Evolutionary conservation across 1,284 basidiomycete genomes (phyloP), one percentile per base, ranked within the genome.

Genomic region (Volvariella surrecta): DNA sequence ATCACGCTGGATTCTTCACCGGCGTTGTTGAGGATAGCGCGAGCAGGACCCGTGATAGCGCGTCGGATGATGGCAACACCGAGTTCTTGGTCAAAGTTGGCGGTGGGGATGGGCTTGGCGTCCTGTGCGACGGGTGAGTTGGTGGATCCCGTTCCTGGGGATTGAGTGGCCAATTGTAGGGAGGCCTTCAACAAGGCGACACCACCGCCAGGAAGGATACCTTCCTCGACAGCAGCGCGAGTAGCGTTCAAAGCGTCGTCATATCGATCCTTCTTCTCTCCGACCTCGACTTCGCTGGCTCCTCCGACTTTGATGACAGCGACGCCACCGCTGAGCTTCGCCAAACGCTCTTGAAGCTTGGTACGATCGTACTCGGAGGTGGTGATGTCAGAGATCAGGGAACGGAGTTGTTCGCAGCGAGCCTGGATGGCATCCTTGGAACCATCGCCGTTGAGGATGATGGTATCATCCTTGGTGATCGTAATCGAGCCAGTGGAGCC

Each of bases 201-300:
- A 66, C 93, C 93, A 63, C 94, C 93, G 49, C 95, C 95, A 46
- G 93, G 92, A 34, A 98, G 85, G 56, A 98, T 96, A 60, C 95
- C 95, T 65, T 97, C 92, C 70, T 97, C 95, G 41, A 99, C 95
- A 40, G 95, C 95, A 34, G 95, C 95, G 45, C 95, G 88, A 3
- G 95, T 98, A 15, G 93, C 93, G 64, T 96, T 96, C 47, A 98
- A 76, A 4, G 95, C 95, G 61, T 99, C 95, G 58, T 99, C 95
- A 63, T 96, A 98, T 42, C 94, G 78, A 66, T 98, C 95, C 82
- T 98, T 98, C 89, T 98, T 98, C 78, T 99, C 95, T 13, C 94
- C 79, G 51, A 98, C 95, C 70, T 98, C 95, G 46, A 98, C 94
- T 67, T 98, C 95, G 49, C 78, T 84, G 40, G 82, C 73, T 37